These are phyloP conservation scores for Nectriaceae sp. DNA, from an alignment of 2,329 filamentous ascomycete species.

Conservation along the genomic window DNA sequence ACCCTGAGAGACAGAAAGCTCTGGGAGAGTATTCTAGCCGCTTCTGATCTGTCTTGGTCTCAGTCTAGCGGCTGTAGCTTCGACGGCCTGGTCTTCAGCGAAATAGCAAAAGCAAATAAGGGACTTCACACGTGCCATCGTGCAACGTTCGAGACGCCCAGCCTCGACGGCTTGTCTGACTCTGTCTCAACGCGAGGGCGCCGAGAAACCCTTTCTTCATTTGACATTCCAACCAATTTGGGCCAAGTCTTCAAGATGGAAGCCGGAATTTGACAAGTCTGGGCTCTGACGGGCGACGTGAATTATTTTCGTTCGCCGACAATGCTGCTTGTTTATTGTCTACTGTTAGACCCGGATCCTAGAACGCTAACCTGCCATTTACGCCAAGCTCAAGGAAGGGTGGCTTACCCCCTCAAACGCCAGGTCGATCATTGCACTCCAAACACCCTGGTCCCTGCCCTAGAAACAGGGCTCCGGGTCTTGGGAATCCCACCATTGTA, in stretches of 20 bases:
- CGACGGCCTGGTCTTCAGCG: constrained; percentile 15
- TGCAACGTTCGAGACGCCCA: constrained; percentile 27
- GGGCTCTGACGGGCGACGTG: neutral
- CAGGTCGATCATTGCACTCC: constrained; percentile 21
- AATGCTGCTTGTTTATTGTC: no score
- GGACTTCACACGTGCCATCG: constrained; percentile 29
- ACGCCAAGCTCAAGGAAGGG: neutral
- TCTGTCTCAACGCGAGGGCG: constrained; percentile 18
- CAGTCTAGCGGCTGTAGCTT: constrained; percentile 21
- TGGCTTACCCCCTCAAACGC: constrained; percentile 22
- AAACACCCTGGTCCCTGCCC: constrained; percentile 18
- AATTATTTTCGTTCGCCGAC: no score
- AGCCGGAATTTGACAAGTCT: neutral
- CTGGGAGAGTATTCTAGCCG: neutral
- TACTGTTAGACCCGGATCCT: no score
- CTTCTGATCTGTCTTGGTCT: neutral
- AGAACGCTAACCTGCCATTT: neutral
- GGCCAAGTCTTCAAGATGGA: neutral
- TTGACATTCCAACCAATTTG: neutral
- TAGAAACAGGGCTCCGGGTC: constrained; percentile 2
- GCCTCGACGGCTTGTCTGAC: constrained; percentile 16
- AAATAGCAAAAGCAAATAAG: constrained; percentile 23
- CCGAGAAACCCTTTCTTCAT: constrained; percentile 5
- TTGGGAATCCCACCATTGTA: constrained; percentile 25
- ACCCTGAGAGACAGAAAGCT: neutral